Percentiles rank a stretch among this genome's conserved stretches.
Conservation (phyloP, 371 early-diverging fungal genomes). For the Saksenaea vasiformis region DNA sequence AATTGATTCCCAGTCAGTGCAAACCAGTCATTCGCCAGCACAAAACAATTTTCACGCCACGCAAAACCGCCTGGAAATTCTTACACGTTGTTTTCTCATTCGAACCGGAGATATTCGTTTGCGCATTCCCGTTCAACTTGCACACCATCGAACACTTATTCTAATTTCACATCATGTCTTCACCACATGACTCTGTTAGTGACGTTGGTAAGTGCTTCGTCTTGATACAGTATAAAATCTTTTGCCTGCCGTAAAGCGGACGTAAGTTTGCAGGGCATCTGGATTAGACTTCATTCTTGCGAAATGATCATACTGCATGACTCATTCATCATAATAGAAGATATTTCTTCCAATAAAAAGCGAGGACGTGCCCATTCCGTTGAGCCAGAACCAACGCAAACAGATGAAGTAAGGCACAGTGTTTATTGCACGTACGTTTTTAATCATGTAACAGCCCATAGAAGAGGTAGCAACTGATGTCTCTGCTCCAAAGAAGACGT, state of each 20-base stretch:
- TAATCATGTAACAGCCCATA: neutral
- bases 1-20: too few species aligned
- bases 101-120: neutral
- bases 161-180: constrained; percentile 16
- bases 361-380: constrained; percentile 49
- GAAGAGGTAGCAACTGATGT: constrained; percentile 18
- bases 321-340: constrained; percentile 25
- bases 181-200: constrained; percentile 20
- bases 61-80: too few species aligned
- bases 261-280: neutral
- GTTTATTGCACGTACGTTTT: neutral
- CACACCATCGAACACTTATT: neutral
- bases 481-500: constrained; percentile 47
- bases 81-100: neutral
- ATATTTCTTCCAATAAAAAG: constrained; percentile 38
- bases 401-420: constrained; percentile 19
- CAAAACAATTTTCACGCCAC: too few species aligned
- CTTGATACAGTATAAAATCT: neutral
- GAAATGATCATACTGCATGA: neutral
- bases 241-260: neutral
- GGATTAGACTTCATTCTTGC: neutral
- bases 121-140: neutral
- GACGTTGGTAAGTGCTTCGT: constrained; percentile 10
- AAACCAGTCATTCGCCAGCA: too few species aligned
- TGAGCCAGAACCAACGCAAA: constrained; percentile 27